Conservation (phyloP, 176 grass and related monocot species). For the Lolium rigidum region DNA sequence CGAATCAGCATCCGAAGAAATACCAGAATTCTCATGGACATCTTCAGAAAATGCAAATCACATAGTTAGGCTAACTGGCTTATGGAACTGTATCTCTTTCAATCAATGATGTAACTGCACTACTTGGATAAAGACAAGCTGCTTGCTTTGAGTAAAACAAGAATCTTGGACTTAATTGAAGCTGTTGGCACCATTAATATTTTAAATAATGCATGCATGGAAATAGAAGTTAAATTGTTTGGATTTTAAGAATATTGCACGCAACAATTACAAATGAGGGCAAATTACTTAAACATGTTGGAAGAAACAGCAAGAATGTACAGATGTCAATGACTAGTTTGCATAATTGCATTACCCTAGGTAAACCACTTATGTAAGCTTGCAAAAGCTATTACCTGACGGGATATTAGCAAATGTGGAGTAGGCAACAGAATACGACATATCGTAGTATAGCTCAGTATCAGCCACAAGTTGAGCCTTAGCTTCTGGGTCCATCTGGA, state of each 20-base stretch:
- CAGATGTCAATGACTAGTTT: no score
- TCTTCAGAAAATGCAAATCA: background rate
- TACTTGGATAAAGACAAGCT: background rate
- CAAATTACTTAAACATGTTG: background rate
- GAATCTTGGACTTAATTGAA: background rate
- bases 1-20: constrained; percentile 61
- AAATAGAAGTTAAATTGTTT: background rate
- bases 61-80: background rate
- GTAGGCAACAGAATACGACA: constrained; percentile 79
- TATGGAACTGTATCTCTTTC: background rate
- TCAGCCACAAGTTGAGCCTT: constrained; percentile 52
- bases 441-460: constrained; percentile 79
- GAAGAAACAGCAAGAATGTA: background rate
- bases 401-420: constrained; percentile 80
- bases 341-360: no score
- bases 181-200: background rate
- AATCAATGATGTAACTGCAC: background rate
- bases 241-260: background rate
- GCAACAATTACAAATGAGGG: background rate
- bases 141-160: background rate
- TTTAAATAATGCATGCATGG: background rate
- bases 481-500: constrained; percentile 56
- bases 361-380: background rate
- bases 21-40: constrained; percentile 31
- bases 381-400: constrained; percentile 48